Evolutionary conservation across 2,329 filamentous ascomycete species (phyloP), one percentile per base, ranked within the genome.

Genomic region (Penicillium aurantiogriseum): DNA sequence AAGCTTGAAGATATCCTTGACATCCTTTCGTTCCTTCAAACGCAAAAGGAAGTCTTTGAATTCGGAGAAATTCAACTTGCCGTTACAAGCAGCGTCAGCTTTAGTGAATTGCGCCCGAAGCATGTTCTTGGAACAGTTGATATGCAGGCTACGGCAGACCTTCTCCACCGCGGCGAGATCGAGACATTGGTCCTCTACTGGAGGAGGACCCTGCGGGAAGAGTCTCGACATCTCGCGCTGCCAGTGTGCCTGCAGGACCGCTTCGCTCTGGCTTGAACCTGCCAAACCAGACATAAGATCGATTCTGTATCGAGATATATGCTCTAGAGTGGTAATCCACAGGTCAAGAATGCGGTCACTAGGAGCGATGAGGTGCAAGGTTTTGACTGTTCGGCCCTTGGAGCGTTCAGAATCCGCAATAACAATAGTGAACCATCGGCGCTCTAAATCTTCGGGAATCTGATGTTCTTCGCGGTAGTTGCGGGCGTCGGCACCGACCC

Each of bases 201-300:
- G 58, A 35, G 65, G 70, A 10, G 63, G 52, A 19, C 69, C 72
- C 25, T 69, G 66, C 11, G 81, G 79, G 62, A 83, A 86, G 55
- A 88, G 83, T 68, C 87, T 87, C 31, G 83, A 80, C 85, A 96
- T 94, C 72, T 95, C 91, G 44, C 84, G 86, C 60, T 87, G 85
- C 94, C 94, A 99, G 74, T 95, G 92, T 46, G 86, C 84, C 54
- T 87, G 86, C 51, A 97, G 85, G 47, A 91, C 91, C 64, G 88
- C 88, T 69, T 96, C 88, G 63, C 90, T 87, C 71, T 92, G 95
- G 5, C 77, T 77, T 42, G 80, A 82, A 27, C 90, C 87, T 74
- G 93, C 90, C 56, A 99, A 78, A 6, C 91, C 94, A 13, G 90
- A 87, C 89, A 97, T 96, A 67, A 94, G 84, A 54, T 92, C 90